These are phyloP conservation scores for Torulaspora indica DNA, from an alignment of 805 yeast species.

Conservation along the genomic window DNA sequence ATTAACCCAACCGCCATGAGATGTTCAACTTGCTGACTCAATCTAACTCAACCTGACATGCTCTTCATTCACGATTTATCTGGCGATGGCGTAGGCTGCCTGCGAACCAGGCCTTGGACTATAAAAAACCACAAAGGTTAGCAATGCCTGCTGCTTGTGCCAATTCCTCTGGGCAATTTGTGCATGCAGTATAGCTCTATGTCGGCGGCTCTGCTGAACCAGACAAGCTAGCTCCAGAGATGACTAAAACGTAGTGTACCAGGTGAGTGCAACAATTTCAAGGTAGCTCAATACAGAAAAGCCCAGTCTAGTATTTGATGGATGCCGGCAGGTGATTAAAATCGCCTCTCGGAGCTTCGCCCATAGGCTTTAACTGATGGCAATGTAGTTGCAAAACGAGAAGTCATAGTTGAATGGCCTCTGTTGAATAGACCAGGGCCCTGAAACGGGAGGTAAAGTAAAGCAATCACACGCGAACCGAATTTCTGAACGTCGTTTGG, in stretches of 20 bases:
- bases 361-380: background rate
- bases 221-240: constrained; percentile 73
- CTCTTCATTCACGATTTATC: constrained; percentile 90
- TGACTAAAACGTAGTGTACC: constrained; percentile 77
- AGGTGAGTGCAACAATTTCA: constrained; percentile 65
- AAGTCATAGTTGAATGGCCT: constrained; percentile 71
- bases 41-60: constrained; percentile 84
- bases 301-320: background rate
- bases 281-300: background rate
- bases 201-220: constrained; percentile 62
- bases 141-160: constrained; percentile 76
- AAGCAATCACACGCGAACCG: constrained; percentile 86
- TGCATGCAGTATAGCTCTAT: constrained; percentile 83
- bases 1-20: constrained; percentile 45
- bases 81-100: constrained; percentile 91
- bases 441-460: constrained; percentile 84
- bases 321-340: background rate
- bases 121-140: constrained; percentile 82
- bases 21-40: constrained; percentile 72
- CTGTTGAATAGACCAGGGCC: constrained; percentile 83
- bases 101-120: constrained; percentile 84
- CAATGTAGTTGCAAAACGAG: constrained; percentile 30
- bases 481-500: too few relatives aligned
- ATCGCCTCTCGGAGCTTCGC: background rate
- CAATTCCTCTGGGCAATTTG: constrained; percentile 52